Evolutionary conservation across 2,329 filamentous ascomycete genomes (phyloP).

Genomic region (Pezicula neosporulosa): DNA sequence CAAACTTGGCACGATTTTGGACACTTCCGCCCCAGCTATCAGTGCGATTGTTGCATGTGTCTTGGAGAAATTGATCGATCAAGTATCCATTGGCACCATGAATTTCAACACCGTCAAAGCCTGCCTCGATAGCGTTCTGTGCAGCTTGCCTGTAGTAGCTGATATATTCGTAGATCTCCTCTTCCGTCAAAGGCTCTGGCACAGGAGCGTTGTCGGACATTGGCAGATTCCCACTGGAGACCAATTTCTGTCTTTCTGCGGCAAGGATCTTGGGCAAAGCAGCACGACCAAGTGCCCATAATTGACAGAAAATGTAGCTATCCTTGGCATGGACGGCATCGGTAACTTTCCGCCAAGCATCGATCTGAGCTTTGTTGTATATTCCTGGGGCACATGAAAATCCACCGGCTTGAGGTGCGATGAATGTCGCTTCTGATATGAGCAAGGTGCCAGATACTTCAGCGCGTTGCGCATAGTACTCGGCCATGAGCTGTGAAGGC

Average conservation of each 20-base stretch:
- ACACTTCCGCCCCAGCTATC: slow-evolving; percentile 45
- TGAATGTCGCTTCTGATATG: slow-evolving; percentile 49
- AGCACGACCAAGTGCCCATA: slow-evolving; percentile 55
- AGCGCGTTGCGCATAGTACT: slow-evolving; percentile 49
- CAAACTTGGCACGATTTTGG: slow-evolving; percentile 45
- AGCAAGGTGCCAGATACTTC: slow-evolving; percentile 44
- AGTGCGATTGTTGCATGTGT: slow-evolving; percentile 42
- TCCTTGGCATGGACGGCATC: slow-evolving; percentile 55
- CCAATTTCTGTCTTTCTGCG: not conserved
- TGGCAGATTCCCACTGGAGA: not conserved
- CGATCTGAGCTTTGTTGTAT: slow-evolving; percentile 46
- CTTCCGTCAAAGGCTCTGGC: slow-evolving; percentile 30
- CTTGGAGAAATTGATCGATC: slow-evolving; percentile 26
- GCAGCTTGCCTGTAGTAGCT: slow-evolving; percentile 25
- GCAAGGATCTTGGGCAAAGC: not conserved
- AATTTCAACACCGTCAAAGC: slow-evolving; percentile 47
- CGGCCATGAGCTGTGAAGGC: slow-evolving; percentile 33
- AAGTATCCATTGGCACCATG: slow-evolving; percentile 30
- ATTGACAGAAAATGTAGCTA: slow-evolving; percentile 51
- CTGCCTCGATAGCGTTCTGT: slow-evolving; percentile 43
- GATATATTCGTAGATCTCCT: slow-evolving; percentile 26
- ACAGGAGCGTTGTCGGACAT: slow-evolving; percentile 19
- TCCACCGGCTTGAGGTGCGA: slow-evolving; percentile 38
- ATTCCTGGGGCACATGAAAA: slow-evolving; percentile 50
- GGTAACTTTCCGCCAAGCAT: slow-evolving; percentile 52